Evolutionary conservation across 169 alveolate genomes (phyloP), one percentile per base, ranked within the genome.

Genomic region (Cryptosporidium sp.): DNA sequence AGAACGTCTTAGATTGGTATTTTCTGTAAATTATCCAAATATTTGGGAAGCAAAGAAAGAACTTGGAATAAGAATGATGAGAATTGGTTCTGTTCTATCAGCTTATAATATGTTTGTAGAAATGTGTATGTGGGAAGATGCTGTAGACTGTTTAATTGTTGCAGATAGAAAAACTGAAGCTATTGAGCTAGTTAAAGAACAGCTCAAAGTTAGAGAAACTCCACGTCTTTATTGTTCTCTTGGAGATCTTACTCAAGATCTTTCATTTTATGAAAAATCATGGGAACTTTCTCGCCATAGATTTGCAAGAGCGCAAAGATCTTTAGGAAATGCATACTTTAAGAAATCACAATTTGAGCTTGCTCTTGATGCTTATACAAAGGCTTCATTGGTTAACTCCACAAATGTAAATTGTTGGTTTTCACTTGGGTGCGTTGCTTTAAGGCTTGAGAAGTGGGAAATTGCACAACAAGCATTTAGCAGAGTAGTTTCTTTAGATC

Each of bases 161-260:
- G 95, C 97, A 1, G 96, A 94, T 39, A 92, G 95, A 60, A 60
- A 86, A 37, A 91, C 92, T 42, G 93, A 94, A 37, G 98, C 98
- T 5, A 93, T 92, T 80, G 93, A 94, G 58, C 80, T 95, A 70
- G 96, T 97, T 44, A 85, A 93, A 53, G 93, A 94, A 71, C 93
- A 93, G 9, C 92, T 96, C 37, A 92, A 70, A 39, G 93, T 87
- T 31, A 71, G 93, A 62, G 94, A 92, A n/a, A 70, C 95, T 39
- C 98, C 98, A 21, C 93, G 96, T n/a, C 96, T 96, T 33, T 93
- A 95, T 75, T 96, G 98, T 85, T 85, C 96, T 10, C 92, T 95
- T 23, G 98, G 97, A 31, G 98, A 96, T 70, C 85, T 96, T 69
- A 92, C 95, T 53, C 91, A 87, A 62, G 95, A 95, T 80, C 91